Conservation (phyloP, 1,284 basidiomycete genomes). For the Cutaneotrichosporon curvatum region DNA sequence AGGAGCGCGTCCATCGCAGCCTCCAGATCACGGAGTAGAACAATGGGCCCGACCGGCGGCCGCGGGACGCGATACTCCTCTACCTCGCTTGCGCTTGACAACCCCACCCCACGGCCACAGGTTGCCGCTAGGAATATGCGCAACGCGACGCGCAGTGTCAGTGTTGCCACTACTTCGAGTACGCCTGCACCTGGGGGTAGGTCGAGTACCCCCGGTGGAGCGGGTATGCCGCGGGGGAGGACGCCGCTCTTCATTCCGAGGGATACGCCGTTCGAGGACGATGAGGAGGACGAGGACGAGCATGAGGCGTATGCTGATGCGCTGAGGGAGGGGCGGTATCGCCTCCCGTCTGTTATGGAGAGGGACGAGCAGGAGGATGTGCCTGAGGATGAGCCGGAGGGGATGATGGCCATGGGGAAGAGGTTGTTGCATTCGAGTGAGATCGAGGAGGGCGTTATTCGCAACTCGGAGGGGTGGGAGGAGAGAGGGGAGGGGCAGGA, state of each 20-base stretch:
- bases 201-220: background rate
- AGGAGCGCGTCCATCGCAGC: constrained; percentile 32
- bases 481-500: constrained; percentile 37
- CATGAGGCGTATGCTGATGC: constrained; percentile 37
- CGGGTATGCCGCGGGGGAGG: background rate
- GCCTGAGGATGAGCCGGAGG: constrained; percentile 41
- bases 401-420: constrained; percentile 34
- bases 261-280: constrained; percentile 38
- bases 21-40: constrained; percentile 22
- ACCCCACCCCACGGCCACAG: background rate
- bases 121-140: constrained; percentile 28
- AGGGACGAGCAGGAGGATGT: constrained; percentile 35
- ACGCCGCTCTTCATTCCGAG: constrained; percentile 40
- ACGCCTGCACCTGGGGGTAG: constrained; percentile 11
- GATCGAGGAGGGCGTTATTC: constrained; percentile 36
- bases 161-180: constrained; percentile 10
- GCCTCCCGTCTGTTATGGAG: constrained; percentile 35
- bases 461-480: constrained; percentile 39
- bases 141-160: constrained; percentile 34
- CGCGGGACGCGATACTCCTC: constrained; percentile 27
- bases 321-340: constrained; percentile 29
- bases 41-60: constrained; percentile 16
- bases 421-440: constrained; percentile 34
- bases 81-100: constrained; percentile 23
- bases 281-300: constrained; percentile 44